Conservation (phyloP, 2,329 filamentous ascomycete species). For the Didymella pomorum region DNA sequence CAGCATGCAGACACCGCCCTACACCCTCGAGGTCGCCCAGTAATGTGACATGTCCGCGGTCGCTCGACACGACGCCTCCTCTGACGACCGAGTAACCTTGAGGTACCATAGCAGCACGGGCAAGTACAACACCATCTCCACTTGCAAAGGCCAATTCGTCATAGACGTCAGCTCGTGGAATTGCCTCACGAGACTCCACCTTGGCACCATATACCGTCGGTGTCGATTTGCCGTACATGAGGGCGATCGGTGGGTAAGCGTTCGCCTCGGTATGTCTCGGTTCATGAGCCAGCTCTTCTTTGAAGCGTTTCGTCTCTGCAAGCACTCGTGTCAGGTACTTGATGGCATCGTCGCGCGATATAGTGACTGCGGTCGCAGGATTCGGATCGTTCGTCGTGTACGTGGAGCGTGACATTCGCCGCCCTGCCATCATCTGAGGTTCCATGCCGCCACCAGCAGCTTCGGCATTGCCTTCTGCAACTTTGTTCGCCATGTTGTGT, state of each 20-base stretch:
- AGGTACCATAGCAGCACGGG: conserved; percentile 84
- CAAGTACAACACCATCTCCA: conserved; percentile 88
- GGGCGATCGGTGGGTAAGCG: conserved; percentile 78
- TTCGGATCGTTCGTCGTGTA: conserved; percentile 33
- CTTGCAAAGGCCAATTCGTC: conserved; percentile 86
- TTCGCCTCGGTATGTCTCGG: conserved; percentile 70
- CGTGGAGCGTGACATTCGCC: conserved; percentile 32
- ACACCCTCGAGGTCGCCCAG: conserved; percentile 85
- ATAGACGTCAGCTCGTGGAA: conserved; percentile 79
- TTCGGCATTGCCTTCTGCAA: conserved; percentile 41
- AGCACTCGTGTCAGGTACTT: conserved; percentile 80
- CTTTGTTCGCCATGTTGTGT: conserved; percentile 38
- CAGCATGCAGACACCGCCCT: conserved; percentile 73
- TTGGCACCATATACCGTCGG: conserved; percentile 86
- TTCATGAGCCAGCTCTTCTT: conserved; percentile 72
- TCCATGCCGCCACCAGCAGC: conserved; percentile 51
- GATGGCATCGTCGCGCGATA: conserved; percentile 63
- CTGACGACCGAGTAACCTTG: conserved; percentile 77
- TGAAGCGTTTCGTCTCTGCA: conserved; percentile 75
- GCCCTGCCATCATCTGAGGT: conserved; percentile 57
- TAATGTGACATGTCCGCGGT: conserved; percentile 86
- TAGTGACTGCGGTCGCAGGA: conserved; percentile 57
- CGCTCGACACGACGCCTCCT: conserved; percentile 78
- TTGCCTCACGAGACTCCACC: conserved; percentile 75
- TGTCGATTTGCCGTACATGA: conserved; percentile 86